A percentile compares a stretch with the other conserved stretches of the same genome.
These are phyloP conservation scores for Trichaptum fuscoviolaceum DNA, from an alignment of 768 basidiomycete genomes.

Conservation along the genomic window DNA sequence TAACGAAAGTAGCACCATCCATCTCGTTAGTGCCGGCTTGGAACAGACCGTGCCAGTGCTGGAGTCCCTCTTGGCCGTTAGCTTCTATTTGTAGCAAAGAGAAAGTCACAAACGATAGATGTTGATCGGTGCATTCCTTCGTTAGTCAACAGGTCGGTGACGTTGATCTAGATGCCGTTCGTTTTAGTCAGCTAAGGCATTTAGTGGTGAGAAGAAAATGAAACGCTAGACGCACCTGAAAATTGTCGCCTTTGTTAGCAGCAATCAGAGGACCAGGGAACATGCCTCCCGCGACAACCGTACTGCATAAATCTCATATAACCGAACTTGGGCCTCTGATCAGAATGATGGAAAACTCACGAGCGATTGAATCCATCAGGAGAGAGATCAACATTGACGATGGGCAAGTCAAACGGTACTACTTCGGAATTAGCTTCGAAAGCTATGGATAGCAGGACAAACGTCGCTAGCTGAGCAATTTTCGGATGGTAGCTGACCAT, in stretches of 20 bases:
- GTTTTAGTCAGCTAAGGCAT: slow-evolving; percentile 18
- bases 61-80: background rate
- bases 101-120: slow-evolving; percentile 13
- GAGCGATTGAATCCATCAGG: slow-evolving; percentile 36
- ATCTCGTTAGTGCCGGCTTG: slow-evolving; percentile 28
- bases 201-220: slow-evolving; percentile 23
- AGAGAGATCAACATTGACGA: slow-evolving; percentile 33
- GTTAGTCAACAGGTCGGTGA: slow-evolving; percentile 16
- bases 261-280: slow-evolving; percentile 37
- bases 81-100: too few species aligned
- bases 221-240: slow-evolving; percentile 14
- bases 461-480: background rate
- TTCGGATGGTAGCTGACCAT: too few species aligned
- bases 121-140: slow-evolving; percentile 17
- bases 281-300: slow-evolving; percentile 35
- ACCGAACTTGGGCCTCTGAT: background rate
- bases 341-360: slow-evolving; percentile 22
- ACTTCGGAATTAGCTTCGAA: background rate
- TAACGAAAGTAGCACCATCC: slow-evolving; percentile 39
- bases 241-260: slow-evolving; percentile 36
- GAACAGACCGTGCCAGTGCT: slow-evolving; percentile 29
- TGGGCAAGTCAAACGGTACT: slow-evolving; percentile 19
- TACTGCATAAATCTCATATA: slow-evolving; percentile 16
- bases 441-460: background rate
- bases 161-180: slow-evolving; percentile 1